Evolutionary conservation across 2,329 filamentous ascomycete species (phyloP), one percentile per base, ranked within the genome.

Genomic region (Pyrenochaeta sp.): DNA sequence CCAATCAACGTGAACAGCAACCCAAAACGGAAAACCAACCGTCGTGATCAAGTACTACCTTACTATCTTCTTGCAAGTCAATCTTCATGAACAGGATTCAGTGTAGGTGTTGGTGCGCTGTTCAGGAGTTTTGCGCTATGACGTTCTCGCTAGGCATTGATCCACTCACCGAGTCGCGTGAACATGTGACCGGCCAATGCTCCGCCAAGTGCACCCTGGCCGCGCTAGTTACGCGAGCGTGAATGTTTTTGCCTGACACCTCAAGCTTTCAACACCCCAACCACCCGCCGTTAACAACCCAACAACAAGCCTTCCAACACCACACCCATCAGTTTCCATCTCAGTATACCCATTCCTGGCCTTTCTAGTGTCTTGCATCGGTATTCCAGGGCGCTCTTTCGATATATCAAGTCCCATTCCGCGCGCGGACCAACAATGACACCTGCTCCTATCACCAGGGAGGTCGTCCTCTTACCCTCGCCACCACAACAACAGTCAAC

Each of bases 181-280:
- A 44, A 43, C 63, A 63, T 59, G 63, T 67, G 63, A 61, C 53
- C 35, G 41, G 42, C 43, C 55, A 55, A 51, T 60, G 55, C 58
- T 51, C 53, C 45, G 62, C 60, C 63, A 67, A 65, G 57, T 31
- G 38, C 22, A 24, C 28, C 36, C 44, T 53, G 61, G 51, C 42
- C 51, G 41, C 59, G 56, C 66, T 67, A 69, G 57, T 51, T 67
- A 69, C 60, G 64, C 65, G 65, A 68, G 63, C 60, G 67, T 68
- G 65, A 68, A 70, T 70, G 65, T 62, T 68, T 68, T 69, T 62
- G 60, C 58, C 53, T 65, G 55, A 51, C 51, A 62, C 53, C 62
- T 66, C 55, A 47, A 61, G 44, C 50, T 55, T 50, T 44, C 38
- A 54, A 42, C 48, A 45, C 44, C 51, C 52, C 56, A 56, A 59